phyloP scores from a whole-genome alignment of 768 basidiomycete species.

The Trametes meyenii region DNA sequence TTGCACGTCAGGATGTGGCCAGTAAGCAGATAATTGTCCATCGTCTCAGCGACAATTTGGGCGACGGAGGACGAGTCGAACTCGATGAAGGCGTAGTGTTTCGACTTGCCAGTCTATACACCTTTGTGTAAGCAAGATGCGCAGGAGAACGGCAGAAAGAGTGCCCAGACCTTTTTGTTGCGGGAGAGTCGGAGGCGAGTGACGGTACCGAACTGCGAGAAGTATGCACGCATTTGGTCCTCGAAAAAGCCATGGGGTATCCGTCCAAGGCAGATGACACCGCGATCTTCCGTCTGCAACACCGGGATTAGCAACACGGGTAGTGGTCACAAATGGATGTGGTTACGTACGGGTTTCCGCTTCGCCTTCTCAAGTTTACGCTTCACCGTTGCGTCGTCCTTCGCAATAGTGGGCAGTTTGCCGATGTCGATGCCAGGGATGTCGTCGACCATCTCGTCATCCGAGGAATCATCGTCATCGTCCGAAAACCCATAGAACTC shows the following conservation, averaged over 20 bases:
- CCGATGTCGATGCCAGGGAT: constrained; percentile 61
- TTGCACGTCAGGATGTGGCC: constrained; percentile 94
- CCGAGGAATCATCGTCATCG: constrained; percentile 73
- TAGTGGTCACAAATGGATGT: not conserved
- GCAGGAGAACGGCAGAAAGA: not conserved
- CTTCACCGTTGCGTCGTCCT: constrained; percentile 83
- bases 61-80: constrained; percentile 90
- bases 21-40: constrained; percentile 97
- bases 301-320: not conserved
- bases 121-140: not conserved
- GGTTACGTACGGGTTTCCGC: constrained; percentile 61
- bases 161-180: constrained; percentile 76
- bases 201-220: constrained; percentile 92
- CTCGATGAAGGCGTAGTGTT: constrained; percentile 97
- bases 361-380: constrained; percentile 54
- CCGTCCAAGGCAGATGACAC: constrained; percentile 87
- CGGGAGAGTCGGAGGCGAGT: constrained; percentile 87
- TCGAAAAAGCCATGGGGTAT: constrained; percentile 98
- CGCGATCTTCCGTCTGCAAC: constrained; percentile 63
- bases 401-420: constrained; percentile 83
- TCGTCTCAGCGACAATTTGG: constrained; percentile 94
- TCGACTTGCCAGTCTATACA: constrained; percentile 90
- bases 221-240: constrained; percentile 89
- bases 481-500: constrained; percentile 76
- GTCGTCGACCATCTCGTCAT: constrained; percentile 69